Percentiles rank a stretch among this genome's conserved stretches.
phyloP scores from a whole-genome alignment of 164 flowering plant species.

The Stephania cephalantha region DNA sequence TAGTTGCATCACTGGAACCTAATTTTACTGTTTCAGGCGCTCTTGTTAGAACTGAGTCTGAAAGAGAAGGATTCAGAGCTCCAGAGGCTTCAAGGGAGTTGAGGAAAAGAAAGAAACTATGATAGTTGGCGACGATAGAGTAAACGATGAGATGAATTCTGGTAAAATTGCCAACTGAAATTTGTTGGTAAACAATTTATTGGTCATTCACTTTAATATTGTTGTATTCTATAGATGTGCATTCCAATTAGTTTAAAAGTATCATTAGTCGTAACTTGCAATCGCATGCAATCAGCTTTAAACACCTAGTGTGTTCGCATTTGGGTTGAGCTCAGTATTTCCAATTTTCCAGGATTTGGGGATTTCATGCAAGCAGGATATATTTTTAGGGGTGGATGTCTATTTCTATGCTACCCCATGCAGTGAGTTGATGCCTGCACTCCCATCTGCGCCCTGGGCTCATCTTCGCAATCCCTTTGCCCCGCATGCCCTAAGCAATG shows the following conservation, averaged over 20 bases:
- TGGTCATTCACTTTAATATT: neutral
- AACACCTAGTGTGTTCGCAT: too few species aligned
- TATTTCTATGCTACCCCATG: too few species aligned
- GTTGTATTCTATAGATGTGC: neutral
- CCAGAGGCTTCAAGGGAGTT: slow-evolving; percentile 33
- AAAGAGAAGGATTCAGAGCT: slow-evolving; percentile 65
- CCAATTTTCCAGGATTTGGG: too few species aligned
- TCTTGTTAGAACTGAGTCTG: slow-evolving; percentile 54
- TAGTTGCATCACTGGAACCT: neutral
- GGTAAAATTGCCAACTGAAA: slow-evolving; percentile 21
- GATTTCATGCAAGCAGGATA: too few species aligned
- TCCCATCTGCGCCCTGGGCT: too few species aligned
- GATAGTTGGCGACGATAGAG: slow-evolving; percentile 19
- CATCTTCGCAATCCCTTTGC: too few species aligned
- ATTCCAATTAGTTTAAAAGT: neutral
- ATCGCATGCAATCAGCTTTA: too few species aligned
- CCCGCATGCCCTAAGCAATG: too few species aligned
- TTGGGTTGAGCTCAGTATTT: too few species aligned
- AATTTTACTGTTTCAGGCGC: slow-evolving; percentile 38
- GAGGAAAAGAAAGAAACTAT: slow-evolving; percentile 31
- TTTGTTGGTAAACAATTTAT: neutral
- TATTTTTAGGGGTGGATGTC: too few species aligned
- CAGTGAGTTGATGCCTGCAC: too few species aligned
- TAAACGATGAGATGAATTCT: slow-evolving; percentile 16
- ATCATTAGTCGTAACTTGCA: too few species aligned